Conservation (phyloP, 176 grass and related monocot species). For the Saccharum officinarum region DNA sequence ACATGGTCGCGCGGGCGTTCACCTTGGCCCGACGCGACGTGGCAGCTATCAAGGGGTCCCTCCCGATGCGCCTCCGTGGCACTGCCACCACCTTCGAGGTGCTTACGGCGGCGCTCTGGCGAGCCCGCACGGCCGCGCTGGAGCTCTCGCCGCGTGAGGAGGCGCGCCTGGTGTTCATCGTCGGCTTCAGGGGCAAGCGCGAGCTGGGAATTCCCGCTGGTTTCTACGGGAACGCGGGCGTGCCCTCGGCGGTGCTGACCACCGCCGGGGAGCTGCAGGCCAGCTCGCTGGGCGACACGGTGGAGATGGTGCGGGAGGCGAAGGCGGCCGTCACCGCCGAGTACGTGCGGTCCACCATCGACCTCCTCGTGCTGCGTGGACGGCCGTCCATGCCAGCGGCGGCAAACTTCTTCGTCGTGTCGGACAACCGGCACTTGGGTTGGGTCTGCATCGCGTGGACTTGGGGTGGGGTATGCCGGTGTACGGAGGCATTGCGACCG, state of each 20-base stretch:
- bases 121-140: slow-evolving; percentile 26
- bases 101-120: slow-evolving; percentile 37
- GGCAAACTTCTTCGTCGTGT: slow-evolving; percentile 9
- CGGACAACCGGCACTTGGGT: slow-evolving; percentile 24
- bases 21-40: slow-evolving; percentile 13
- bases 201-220: slow-evolving; percentile 22
- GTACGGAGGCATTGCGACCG: neutral
- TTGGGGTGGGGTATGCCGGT: slow-evolving; percentile 39
- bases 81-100: slow-evolving; percentile 31
- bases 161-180: neutral
- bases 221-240: slow-evolving; percentile 51
- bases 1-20: neutral
- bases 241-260: neutral
- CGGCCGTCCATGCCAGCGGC: neutral
- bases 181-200: neutral
- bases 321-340: slow-evolving; percentile 38
- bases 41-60: neutral
- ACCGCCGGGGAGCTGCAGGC: slow-evolving; percentile 2
- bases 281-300: neutral
- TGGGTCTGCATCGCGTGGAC: slow-evolving; percentile 24
- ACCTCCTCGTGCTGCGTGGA: slow-evolving; percentile 24
- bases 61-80: neutral
- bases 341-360: slow-evolving; percentile 29
- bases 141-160: neutral
- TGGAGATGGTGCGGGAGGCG: slow-evolving; percentile 34